Percentiles rank a stretch among this genome's conserved stretches.
Evolutionary conservation across 768 basidiomycete genomes (phyloP).

Genomic region (Pulveroboletus sp.): DNA sequence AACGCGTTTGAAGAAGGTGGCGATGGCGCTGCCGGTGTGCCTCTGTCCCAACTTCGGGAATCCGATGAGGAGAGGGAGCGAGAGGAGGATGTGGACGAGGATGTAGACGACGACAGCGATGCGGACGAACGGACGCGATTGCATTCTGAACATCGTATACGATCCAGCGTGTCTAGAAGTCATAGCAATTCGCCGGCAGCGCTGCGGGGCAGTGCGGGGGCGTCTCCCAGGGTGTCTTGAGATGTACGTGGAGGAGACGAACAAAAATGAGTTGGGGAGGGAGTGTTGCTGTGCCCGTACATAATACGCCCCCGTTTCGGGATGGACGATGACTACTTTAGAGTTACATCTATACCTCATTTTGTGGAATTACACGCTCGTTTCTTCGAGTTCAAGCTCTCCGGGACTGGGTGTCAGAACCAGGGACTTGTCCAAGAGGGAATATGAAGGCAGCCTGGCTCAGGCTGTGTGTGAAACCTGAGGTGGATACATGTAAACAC

Average conservation of each 20-base stretch:
- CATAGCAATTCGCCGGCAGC: slow-evolving; percentile 49
- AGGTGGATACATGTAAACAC: too few species aligned
- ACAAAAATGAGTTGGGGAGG: background rate
- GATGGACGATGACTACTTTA: slow-evolving; percentile 29
- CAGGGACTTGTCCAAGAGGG: too few species aligned
- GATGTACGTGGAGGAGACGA: background rate
- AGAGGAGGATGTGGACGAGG: slow-evolving; percentile 35
- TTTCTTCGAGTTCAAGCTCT: background rate
- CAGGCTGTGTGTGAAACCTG: too few species aligned
- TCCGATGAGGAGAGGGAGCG: slow-evolving; percentile 59
- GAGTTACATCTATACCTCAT: slow-evolving; percentile 24
- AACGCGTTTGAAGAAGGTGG: slow-evolving; percentile 65
- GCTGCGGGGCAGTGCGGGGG: slow-evolving; percentile 29
- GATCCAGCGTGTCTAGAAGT: slow-evolving; percentile 45
- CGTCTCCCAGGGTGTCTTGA: slow-evolving; percentile 20
- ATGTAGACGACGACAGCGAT: slow-evolving; percentile 44
- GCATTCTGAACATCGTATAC: slow-evolving; percentile 26
- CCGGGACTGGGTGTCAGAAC: background rate
- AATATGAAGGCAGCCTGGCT: too few species aligned
- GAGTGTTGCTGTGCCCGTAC: slow-evolving; percentile 1
- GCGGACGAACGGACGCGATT: slow-evolving; percentile 42
- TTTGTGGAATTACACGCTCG: slow-evolving; percentile 11
- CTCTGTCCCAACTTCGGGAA: slow-evolving; percentile 64
- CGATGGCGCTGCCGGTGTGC: slow-evolving; percentile 34
- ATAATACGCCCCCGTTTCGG: slow-evolving; percentile 18